Percentiles rank a stretch among this genome's conserved stretches.
These are phyloP conservation scores for Drosera capensis DNA, from an alignment of 148 eudicot species.

Conservation along the genomic window DNA sequence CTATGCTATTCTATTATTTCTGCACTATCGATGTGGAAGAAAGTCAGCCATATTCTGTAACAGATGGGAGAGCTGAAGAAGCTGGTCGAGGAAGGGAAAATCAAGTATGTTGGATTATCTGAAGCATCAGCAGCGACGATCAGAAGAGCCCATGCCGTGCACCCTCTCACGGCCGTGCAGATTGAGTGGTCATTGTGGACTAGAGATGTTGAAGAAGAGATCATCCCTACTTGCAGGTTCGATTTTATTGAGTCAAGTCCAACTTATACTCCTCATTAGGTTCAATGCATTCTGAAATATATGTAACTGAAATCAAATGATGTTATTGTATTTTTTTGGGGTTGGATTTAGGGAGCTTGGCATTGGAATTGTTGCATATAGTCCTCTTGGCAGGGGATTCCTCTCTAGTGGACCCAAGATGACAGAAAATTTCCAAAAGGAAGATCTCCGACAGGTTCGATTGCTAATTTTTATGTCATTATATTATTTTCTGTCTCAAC, in stretches of 20 bases:
- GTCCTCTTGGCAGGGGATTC: no score
- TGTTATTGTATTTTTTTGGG: neutral
- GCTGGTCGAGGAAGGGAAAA: constrained; percentile 2
- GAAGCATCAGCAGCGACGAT: constrained; percentile 3
- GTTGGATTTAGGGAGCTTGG: neutral
- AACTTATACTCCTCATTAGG: no score
- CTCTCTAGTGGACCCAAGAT: neutral
- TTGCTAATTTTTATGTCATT: neutral
- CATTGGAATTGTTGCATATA: no score
- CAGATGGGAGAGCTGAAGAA: constrained; percentile 6
- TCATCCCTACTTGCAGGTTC: constrained; percentile 2
- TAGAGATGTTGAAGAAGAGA: constrained; percentile 2
- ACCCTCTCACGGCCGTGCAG: neutral
- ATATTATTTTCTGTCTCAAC: no score
- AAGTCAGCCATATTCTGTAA: no score
- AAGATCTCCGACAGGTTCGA: neutral
- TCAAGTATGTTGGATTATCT: constrained; percentile 5
- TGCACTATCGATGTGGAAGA: no score
- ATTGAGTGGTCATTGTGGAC: constrained; percentile 5
- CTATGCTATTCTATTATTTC: no score
- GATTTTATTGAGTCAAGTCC: no score
- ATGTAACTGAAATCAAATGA: no score
- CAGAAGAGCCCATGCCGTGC: constrained; percentile 2
- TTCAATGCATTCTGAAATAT: no score
- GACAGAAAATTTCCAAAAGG: neutral